phyloP scores from a whole-genome alignment of 208 protist genomes.

The Herpetomonas muscarum region DNA sequence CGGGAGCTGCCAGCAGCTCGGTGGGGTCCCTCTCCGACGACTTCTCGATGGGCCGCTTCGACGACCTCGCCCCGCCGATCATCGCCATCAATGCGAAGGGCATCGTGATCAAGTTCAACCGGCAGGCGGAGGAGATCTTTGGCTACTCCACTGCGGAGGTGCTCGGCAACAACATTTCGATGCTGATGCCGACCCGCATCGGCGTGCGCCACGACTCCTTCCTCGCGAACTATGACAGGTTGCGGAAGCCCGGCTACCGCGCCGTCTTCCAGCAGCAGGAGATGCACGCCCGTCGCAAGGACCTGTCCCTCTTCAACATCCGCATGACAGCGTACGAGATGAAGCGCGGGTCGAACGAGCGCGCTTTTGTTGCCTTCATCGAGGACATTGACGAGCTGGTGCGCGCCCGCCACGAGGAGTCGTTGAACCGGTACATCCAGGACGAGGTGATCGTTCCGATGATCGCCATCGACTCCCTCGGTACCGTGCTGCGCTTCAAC shows the following conservation, averaged over 20 bases:
- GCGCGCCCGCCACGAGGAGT: slow-evolving; percentile 12
- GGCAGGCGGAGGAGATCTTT: slow-evolving; percentile 22
- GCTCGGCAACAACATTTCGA: slow-evolving; percentile 39
- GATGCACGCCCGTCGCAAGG: slow-evolving; percentile 13
- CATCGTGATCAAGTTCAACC: slow-evolving; percentile 26
- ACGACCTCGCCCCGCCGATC: slow-evolving; percentile 9
- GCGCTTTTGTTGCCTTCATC: slow-evolving; percentile 18
- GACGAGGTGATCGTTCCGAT: slow-evolving; percentile 24
- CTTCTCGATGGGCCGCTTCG: too few species aligned
- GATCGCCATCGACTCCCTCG: slow-evolving; percentile 32
- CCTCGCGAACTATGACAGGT: slow-evolving; percentile 23
- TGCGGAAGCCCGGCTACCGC: slow-evolving; percentile 3
- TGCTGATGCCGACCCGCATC: slow-evolving; percentile 39
- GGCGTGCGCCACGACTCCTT: slow-evolving; percentile 24
- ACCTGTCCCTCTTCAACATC: slow-evolving; percentile 21
- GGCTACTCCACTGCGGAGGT: slow-evolving; percentile 23
- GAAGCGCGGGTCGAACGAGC: slow-evolving; percentile 3
- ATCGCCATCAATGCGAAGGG: slow-evolving; percentile 18
- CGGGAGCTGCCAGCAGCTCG: background rate
- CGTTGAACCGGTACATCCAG: slow-evolving; percentile 18
- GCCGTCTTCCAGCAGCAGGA: slow-evolving; percentile 6
- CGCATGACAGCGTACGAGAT: slow-evolving; percentile 26
- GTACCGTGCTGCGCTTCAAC: slow-evolving; percentile 31
- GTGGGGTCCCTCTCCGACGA: too few species aligned
- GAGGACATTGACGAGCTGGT: slow-evolving; percentile 11